These are phyloP conservation scores for Hippophae tibetana DNA, from an alignment of 306 rosid species.

Conservation along the genomic window DNA sequence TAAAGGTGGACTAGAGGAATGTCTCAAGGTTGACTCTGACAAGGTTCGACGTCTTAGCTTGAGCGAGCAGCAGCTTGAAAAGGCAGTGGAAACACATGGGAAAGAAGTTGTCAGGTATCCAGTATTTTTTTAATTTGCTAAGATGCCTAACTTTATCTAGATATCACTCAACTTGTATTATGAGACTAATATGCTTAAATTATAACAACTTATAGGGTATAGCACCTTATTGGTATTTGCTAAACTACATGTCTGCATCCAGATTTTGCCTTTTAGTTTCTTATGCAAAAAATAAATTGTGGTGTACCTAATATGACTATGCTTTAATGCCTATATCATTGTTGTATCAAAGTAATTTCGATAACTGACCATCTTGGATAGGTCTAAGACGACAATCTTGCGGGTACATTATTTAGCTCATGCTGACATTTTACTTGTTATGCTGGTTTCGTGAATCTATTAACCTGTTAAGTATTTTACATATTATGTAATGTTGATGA, in stretches of 20 bases:
- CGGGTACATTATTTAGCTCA: no score
- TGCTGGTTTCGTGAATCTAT: neutral
- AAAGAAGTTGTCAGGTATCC: slow-evolving; percentile 74
- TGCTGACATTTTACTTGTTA: neutral
- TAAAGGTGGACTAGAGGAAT: slow-evolving; percentile 73
- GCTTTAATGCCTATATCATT: no score
- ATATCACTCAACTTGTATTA: neutral
- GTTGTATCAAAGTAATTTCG: no score
- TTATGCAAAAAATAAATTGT: neutral
- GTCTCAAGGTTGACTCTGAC: slow-evolving; percentile 75
- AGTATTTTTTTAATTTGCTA: neutral
- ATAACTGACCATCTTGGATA: neutral
- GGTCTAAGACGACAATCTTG: neutral
- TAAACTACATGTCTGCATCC: neutral
- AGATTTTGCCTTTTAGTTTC: neutral
- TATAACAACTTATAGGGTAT: neutral
- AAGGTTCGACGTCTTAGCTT: slow-evolving; percentile 87
- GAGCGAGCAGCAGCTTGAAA: slow-evolving; percentile 91
- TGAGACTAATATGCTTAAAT: neutral
- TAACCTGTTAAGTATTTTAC: neutral
- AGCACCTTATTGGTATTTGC: neutral
- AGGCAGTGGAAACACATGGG: slow-evolving; percentile 53
- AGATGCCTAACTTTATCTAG: no score
- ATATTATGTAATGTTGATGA: neutral
- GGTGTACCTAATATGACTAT: no score